A percentile compares a stretch with the other conserved stretches of the same genome.
phyloP scores from a whole-genome alignment of 2,329 filamentous ascomycete genomes.

The Cercospora zeina region DNA sequence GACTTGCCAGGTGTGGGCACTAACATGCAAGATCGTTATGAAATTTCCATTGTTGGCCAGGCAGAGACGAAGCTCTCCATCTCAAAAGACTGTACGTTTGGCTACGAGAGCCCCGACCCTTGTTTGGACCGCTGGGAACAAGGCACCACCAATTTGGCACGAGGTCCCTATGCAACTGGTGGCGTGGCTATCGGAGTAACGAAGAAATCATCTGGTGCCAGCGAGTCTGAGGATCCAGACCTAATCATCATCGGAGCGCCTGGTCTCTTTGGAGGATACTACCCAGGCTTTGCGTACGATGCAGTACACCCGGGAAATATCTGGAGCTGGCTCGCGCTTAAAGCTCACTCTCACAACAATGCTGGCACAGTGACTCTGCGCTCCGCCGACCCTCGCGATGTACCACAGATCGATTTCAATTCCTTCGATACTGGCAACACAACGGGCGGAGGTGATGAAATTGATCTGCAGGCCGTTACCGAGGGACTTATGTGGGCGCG shows the following conservation, averaged over 20 bases:
- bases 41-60: conserved; percentile 54
- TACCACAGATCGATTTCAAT: conserved; percentile 63
- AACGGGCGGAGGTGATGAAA: conserved; percentile 42
- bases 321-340: conserved; percentile 57
- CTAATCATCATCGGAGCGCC: conserved; percentile 58
- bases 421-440: conserved; percentile 55
- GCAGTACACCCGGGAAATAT: conserved; percentile 48
- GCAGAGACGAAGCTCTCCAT: conserved; percentile 43
- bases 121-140: conserved; percentile 50
- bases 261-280: conserved; percentile 57
- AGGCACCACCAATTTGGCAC: conserved; percentile 37
- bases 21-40: conserved; percentile 64
- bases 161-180: conserved; percentile 52
- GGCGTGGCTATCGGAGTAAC: conserved; percentile 57
- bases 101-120: conserved; percentile 38
- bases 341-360: conserved; percentile 63
- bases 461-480: conserved; percentile 54
- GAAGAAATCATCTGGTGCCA: conserved; percentile 42
- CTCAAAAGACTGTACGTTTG: conserved; percentile 46
- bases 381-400: conserved; percentile 63
- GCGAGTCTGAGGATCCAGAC: conserved; percentile 51
- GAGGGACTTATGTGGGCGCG: conserved; percentile 59
- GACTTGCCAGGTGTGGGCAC: conserved; percentile 64
- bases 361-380: conserved; percentile 62
- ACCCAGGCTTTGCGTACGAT: conserved; percentile 55